Evolutionary conservation across 495 filamentous ascomycete species (phyloP).

Genomic region (Penicillium samsonianum): DNA sequence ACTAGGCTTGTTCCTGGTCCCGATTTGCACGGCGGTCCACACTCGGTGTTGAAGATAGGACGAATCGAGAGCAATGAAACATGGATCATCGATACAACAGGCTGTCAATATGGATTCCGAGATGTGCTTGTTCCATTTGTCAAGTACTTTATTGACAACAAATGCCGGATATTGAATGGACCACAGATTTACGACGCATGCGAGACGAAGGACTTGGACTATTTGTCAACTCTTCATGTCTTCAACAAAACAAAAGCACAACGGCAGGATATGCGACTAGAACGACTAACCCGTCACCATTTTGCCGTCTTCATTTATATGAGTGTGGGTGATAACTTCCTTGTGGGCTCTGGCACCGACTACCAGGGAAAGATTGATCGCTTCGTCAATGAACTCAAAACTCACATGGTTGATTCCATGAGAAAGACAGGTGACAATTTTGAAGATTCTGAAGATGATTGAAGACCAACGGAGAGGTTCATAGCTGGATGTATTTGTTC

Average conservation of each 20-base stretch:
- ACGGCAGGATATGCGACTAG: not conserved
- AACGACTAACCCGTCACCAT: not conserved
- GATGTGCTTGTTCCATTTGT: not conserved
- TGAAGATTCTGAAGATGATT: not conserved
- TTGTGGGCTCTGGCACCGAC: not conserved
- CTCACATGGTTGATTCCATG: not conserved
- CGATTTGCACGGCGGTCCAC: not conserved
- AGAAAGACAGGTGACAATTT: not conserved
- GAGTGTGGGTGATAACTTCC: not conserved
- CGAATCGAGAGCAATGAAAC: not conserved
- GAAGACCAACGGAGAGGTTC: not conserved
- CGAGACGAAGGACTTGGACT: not conserved
- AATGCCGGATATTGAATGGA: not conserved
- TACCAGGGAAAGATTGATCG: not conserved
- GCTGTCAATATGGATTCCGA: not conserved
- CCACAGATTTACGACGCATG: not conserved
- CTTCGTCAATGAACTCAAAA: not conserved
- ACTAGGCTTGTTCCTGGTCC: not conserved
- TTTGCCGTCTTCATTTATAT: not conserved
- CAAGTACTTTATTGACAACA: not conserved
- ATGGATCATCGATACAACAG: constrained; percentile 5
- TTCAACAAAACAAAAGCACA: not conserved
- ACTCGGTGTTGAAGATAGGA: not conserved
- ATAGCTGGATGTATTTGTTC: not conserved
- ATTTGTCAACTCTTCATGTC: not conserved